phyloP scores from a whole-genome alignment of 2,329 filamentous ascomycete genomes.

The Cladosporium colombiae region DNA sequence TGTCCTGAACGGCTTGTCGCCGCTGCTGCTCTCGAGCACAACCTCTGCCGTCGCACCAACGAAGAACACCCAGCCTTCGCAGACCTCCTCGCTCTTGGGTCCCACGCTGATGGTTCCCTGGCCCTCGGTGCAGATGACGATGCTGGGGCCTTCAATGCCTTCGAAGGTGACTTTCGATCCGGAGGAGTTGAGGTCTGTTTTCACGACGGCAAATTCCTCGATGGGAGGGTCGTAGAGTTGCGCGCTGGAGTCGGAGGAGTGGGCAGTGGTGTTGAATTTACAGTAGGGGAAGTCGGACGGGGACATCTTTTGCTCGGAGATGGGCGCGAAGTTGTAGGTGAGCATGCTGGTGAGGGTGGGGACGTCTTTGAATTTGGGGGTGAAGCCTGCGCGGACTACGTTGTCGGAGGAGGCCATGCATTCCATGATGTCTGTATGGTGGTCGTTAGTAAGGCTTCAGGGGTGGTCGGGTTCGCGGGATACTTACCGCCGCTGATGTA shows the following conservation, averaged over 20 bases:
- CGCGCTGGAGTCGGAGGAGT: slow-evolving; percentile 72
- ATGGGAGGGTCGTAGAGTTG: slow-evolving; percentile 92
- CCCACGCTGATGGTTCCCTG: slow-evolving; percentile 83
- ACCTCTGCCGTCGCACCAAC: slow-evolving; percentile 86
- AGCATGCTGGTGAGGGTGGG: slow-evolving; percentile 84
- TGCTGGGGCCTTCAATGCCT: slow-evolving; percentile 81
- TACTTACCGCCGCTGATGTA: slow-evolving; percentile 71
- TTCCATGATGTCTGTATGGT: slow-evolving; percentile 79
- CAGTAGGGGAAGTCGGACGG: slow-evolving; percentile 84
- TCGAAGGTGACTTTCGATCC: slow-evolving; percentile 88
- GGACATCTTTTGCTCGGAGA: slow-evolving; percentile 89
- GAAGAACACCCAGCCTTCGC: slow-evolving; percentile 55
- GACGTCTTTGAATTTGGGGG: slow-evolving; percentile 98
- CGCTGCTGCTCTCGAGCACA: slow-evolving; percentile 65
- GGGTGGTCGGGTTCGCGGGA: not conserved
- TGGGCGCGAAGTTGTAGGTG: slow-evolving; percentile 93
- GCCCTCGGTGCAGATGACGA: slow-evolving; percentile 86
- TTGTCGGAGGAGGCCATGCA: slow-evolving; percentile 99
- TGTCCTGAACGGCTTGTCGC: slow-evolving; percentile 73
- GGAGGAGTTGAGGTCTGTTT: slow-evolving; percentile 68
- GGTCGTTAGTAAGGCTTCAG: not conserved
- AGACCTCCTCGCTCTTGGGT: slow-evolving; percentile 69
- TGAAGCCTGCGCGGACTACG: slow-evolving; percentile 94
- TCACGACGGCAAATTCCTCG: slow-evolving; percentile 90
- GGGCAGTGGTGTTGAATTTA: slow-evolving; percentile 77